Base-by-base conservation (phyloP, 1,284 basidiomycete genomes). In the Psilocybe mexicana region DNA sequence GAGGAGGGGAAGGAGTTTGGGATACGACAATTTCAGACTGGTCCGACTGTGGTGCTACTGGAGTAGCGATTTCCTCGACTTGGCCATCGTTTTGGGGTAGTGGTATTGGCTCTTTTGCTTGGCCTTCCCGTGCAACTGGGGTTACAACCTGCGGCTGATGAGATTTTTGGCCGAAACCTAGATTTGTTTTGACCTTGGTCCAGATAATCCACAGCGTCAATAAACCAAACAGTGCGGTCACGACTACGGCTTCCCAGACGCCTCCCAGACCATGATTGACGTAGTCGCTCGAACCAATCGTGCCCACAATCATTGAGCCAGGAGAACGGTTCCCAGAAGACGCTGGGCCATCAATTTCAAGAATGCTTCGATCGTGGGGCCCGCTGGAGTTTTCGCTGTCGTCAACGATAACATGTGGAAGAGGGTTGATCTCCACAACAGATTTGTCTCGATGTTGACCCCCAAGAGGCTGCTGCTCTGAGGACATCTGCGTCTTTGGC, bases 141-240 rank as follows among this genome's bases (percentile, higher is more conserved):
- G 14, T 23, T 28, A 4, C 46, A 28, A 48, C 46, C 18, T 18
- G 11, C 2, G 46, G n/a, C 5, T 18, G 11, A 28, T 14, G 18
- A 28, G 28, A 7, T 14, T n/a, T 48, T 40, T n/a, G 38, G 24
- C 36, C 40, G 25, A 52, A 43, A 12, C 49, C 43, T 5, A 51
- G 12, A 43, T 23, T 52, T 7, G 43, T 35, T 25, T 56, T 56
- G 11, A 56, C 43, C 48, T 65, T 67, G 44, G 63, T 67, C 60
- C 67, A 54, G 35, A 65, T 54, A 43, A 73, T 65, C 60, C 61
- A 65, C 18, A 63, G 33, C 8, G 65, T 63, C 10, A 66, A 44
- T 6, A 63, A 35, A 0, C 62, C 64, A 43, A 68, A 52, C 6
- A 63, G 30, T 7, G 67, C 18, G 1, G 61, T 52, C 11, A 67